These are phyloP conservation scores for Monosporascus sp. DNA, from an alignment of 2,329 filamentous ascomycete genomes.

Conservation along the genomic window DNA sequence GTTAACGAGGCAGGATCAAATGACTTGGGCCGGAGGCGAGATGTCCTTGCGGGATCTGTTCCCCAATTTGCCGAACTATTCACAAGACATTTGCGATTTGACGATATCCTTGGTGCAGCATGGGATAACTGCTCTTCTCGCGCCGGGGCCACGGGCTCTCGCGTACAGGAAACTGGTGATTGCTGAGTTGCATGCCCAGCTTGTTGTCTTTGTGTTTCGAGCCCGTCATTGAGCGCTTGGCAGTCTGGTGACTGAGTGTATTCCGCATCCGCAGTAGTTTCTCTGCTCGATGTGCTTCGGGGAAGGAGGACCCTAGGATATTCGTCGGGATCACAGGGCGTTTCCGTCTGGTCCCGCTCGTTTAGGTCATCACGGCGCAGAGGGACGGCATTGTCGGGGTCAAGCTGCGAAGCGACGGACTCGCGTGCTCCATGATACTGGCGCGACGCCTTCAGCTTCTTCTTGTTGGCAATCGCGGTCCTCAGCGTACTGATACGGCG, in stretches of 20 bases:
- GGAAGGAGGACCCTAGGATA: not conserved
- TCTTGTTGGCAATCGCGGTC: slow-evolving; percentile 46
- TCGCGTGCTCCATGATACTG: slow-evolving; percentile 20
- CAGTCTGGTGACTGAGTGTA: not conserved
- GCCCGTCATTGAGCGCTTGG: not conserved
- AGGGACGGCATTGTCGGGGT: slow-evolving; percentile 9
- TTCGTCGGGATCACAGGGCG: not conserved
- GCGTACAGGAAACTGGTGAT: not conserved
- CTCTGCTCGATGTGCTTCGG: not conserved
- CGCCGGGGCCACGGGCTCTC: not conserved
- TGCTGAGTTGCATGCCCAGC: not conserved
- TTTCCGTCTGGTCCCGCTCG: slow-evolving; percentile 13
- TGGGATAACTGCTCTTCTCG: not conserved
- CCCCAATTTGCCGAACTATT: not conserved
- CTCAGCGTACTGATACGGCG: slow-evolving; percentile 47
- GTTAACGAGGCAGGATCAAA: not conserved
- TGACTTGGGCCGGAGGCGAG: not conserved
- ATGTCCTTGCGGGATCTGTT: not conserved
- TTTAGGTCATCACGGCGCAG: slow-evolving; percentile 5
- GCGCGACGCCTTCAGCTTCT: slow-evolving; percentile 39
- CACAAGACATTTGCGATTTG: not conserved
- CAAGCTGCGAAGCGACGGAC: slow-evolving; percentile 3
- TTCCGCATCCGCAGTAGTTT: not conserved
- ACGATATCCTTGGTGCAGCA: too few relatives aligned
- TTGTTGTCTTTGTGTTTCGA: not conserved